Evolutionary conservation across 148 eudicot genomes (phyloP).

Genomic region (Heliosperma pusillum): DNA sequence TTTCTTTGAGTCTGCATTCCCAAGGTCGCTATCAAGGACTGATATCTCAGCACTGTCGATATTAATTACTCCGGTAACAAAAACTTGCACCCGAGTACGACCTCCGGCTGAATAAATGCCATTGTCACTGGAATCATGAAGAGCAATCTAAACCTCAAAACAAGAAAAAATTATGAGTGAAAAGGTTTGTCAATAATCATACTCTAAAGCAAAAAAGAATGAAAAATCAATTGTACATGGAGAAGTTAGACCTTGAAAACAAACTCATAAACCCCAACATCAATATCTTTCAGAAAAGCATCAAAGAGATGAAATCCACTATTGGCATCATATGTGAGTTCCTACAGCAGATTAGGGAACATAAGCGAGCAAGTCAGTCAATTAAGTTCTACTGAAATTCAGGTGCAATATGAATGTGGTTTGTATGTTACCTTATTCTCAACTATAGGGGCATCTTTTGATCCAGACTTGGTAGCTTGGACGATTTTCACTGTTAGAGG

Average conservation of each 20-base stretch:
- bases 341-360: conserved; percentile 34
- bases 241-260: conserved; percentile 56
- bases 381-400: conserved; percentile 9
- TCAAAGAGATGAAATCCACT: conserved; percentile 64
- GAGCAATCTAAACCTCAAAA: conserved; percentile 43
- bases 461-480: conserved; percentile 60
- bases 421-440: conserved; percentile 58
- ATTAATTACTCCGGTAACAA: conserved; percentile 58
- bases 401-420: neutral
- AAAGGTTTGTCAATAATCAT: conserved; percentile 1
- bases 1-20: conserved; percentile 59
- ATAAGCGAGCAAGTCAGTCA: conserved; percentile 17
- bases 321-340: conserved; percentile 65
- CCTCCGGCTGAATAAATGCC: conserved; percentile 64
- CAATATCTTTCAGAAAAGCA: conserved; percentile 53
- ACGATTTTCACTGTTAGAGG: conserved; percentile 67
- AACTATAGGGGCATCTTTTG: conserved; percentile 63
- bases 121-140: conserved; percentile 62
- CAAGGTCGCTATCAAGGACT: conserved; percentile 69
- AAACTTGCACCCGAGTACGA: conserved; percentile 49
- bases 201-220: neutral
- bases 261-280: conserved; percentile 74
- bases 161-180: neutral
- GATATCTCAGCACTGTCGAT: conserved; percentile 68
- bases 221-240: neutral